A percentile compares a stretch with the other conserved stretches of the same genome.
Conservation (phyloP, 176 grass and related monocot species). For the Aegilops umbellulata region DNA sequence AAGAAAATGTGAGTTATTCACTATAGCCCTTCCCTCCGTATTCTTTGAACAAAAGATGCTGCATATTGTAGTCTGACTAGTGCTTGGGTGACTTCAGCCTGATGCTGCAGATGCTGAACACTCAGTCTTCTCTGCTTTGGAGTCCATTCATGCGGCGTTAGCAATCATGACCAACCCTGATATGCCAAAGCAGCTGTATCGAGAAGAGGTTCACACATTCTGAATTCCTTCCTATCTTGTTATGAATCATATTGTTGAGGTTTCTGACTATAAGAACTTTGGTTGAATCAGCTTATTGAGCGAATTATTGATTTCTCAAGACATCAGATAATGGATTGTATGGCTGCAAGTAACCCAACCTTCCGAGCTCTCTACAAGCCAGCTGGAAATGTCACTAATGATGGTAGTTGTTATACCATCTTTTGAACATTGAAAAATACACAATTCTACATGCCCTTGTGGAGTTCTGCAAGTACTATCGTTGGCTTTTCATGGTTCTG, state of each 20-base stretch:
- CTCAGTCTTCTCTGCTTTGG: slow-evolving; percentile 83
- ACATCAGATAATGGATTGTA: slow-evolving; percentile 90
- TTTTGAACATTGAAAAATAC: slow-evolving; percentile 11
- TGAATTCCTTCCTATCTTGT: slow-evolving; percentile 2
- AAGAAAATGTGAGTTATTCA: slow-evolving; percentile 77
- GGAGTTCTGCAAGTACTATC: not conserved
- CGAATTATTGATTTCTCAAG: slow-evolving; percentile 94
- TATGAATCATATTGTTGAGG: slow-evolving; percentile 8
- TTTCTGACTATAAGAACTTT: slow-evolving; percentile 36
- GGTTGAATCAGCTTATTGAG: slow-evolving; percentile 79
- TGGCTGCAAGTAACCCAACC: slow-evolving; percentile 83
- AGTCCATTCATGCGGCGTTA: slow-evolving; percentile 81
- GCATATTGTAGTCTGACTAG: slow-evolving; percentile 36
- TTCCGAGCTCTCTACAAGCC: slow-evolving; percentile 78
- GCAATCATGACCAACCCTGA: slow-evolving; percentile 83
- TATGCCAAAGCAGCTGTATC: slow-evolving; percentile 98
- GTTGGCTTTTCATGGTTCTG: slow-evolving; percentile 8
- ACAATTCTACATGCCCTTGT: not conserved
- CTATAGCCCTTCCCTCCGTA: not conserved
- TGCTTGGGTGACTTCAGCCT: slow-evolving; percentile 52
- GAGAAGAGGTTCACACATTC: slow-evolving; percentile 69
- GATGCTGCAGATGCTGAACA: slow-evolving; percentile 64
- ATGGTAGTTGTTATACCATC: slow-evolving; percentile 45
- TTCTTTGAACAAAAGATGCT: slow-evolving; percentile 6
- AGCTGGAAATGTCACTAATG: slow-evolving; percentile 64